A percentile compares a stretch with the other conserved stretches of the same genome.
Evolutionary conservation across 305 asterid species (phyloP).

Genomic region (Fraxinus dipetala): DNA sequence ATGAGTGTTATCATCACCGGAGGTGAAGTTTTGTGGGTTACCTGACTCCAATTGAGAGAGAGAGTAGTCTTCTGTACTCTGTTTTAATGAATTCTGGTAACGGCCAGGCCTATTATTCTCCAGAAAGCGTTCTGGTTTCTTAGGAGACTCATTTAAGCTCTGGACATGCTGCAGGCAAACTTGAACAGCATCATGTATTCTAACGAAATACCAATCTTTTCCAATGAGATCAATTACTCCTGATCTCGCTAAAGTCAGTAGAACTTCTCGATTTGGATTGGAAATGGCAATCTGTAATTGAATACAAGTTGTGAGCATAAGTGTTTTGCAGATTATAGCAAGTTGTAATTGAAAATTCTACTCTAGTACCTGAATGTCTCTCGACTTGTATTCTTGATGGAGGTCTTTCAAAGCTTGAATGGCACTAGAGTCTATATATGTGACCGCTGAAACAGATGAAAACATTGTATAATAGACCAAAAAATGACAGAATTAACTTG

Average conservation of each 20-base stretch:
- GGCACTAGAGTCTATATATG: slow-evolving; percentile 93
- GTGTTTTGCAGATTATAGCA: slow-evolving; percentile 6
- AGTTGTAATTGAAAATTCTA: not conserved
- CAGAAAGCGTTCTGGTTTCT: slow-evolving; percentile 32
- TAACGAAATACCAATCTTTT: slow-evolving; percentile 85
- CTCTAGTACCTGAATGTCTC: slow-evolving; percentile 75
- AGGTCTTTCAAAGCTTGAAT: slow-evolving; percentile 88
- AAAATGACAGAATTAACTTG: not conserved
- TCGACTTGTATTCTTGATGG: slow-evolving; percentile 74
- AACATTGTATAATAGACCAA: not conserved
- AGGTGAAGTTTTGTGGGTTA: slow-evolving; percentile 19
- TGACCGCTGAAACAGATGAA: slow-evolving; percentile 63
- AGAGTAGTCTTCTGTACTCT: slow-evolving; percentile 48
- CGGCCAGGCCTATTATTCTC: slow-evolving; percentile 44
- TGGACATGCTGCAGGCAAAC: slow-evolving; percentile 75
- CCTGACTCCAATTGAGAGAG: slow-evolving; percentile 69
- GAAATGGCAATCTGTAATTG: slow-evolving; percentile 75
- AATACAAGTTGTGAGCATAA: not conserved
- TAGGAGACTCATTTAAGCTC: slow-evolving; percentile 42
- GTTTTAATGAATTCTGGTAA: slow-evolving; percentile 47
- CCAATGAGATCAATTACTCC: slow-evolving; percentile 82
- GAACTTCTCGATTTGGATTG: slow-evolving; percentile 79
- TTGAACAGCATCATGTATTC: slow-evolving; percentile 95
- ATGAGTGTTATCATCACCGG: slow-evolving; percentile 40
- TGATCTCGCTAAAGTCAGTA: slow-evolving; percentile 62